Evolutionary conservation across 306 rosid genomes (phyloP).

Genomic region (Malus asiatica): DNA sequence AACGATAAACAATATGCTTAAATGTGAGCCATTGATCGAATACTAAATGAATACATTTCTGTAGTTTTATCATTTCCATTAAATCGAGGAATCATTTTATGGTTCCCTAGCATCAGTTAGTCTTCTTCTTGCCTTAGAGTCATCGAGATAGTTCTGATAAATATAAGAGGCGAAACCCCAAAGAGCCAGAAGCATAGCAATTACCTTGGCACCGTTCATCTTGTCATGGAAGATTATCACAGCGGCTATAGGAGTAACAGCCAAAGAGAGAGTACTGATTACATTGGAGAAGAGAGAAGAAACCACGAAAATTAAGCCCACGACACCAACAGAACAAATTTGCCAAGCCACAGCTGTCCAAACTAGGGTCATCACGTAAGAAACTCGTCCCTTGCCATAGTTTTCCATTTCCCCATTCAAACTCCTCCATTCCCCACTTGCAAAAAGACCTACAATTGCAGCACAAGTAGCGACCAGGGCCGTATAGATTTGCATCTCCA

Average conservation of each 20-base stretch:
- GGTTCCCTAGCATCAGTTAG: conserved; percentile 17
- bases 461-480: conserved; percentile 65
- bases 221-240: conserved; percentile 69
- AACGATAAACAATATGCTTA: not conserved
- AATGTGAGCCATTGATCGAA: not conserved
- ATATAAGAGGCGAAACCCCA: conserved; percentile 75
- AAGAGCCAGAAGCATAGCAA: conserved; percentile 77
- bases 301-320: conserved; percentile 73
- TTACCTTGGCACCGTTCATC: conserved; percentile 80
- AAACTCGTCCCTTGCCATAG: conserved; percentile 47
- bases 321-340: conserved; percentile 83
- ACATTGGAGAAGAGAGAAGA: conserved; percentile 91
- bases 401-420: conserved; percentile 63
- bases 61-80: not conserved
- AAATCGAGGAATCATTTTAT: conserved; percentile 12
- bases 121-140: conserved; percentile 35
- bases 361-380: conserved; percentile 69
- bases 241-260: conserved; percentile 78
- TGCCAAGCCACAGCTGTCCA: conserved; percentile 83
- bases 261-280: conserved; percentile 78
- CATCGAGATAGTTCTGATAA: conserved; percentile 81
- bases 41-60: not conserved
- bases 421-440: conserved; percentile 69
- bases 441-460: conserved; percentile 57
- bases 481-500: conserved; percentile 89